phyloP scores from a whole-genome alignment of 805 yeast species.

The Sungouiella blattae region DNA sequence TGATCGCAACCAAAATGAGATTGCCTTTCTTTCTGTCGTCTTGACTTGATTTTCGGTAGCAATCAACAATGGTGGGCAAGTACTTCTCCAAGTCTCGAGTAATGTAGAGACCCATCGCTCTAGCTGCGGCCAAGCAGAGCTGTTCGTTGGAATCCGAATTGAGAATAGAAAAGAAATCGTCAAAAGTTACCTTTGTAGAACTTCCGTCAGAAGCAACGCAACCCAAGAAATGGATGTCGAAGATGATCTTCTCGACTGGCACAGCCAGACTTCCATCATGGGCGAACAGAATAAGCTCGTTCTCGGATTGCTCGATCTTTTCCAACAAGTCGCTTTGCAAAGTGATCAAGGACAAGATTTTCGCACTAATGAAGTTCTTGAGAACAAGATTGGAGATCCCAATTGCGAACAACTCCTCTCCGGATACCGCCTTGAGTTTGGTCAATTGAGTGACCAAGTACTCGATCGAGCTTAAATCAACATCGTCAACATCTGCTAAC shows the following conservation, averaged over 20 bases:
- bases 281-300: slow-evolving; percentile 18
- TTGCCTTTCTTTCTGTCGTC: slow-evolving; percentile 8
- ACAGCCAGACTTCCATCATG: background rate
- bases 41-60: slow-evolving; percentile 6
- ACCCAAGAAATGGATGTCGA: slow-evolving; percentile 46
- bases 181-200: slow-evolving; percentile 22
- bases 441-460: slow-evolving; percentile 10
- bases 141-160: slow-evolving; percentile 27
- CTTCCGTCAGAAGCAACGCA: slow-evolving; percentile 31
- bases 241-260: slow-evolving; percentile 18
- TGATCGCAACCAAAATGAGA: slow-evolving; percentile 19
- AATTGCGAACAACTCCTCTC: slow-evolving; percentile 3
- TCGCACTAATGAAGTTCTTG: slow-evolving; percentile 24
- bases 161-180: slow-evolving; percentile 32
- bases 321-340: slow-evolving; percentile 15
- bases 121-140: slow-evolving; percentile 46
- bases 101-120: slow-evolving; percentile 50
- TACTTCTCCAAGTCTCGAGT: slow-evolving; percentile 35
- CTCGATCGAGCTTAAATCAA: slow-evolving; percentile 15
- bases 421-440: slow-evolving; percentile 4
- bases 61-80: slow-evolving; percentile 34
- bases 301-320: slow-evolving; percentile 24
- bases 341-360: slow-evolving; percentile 28
- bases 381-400: slow-evolving; percentile 14
- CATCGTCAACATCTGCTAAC: slow-evolving; percentile 17